Base-by-base conservation (phyloP, 495 filamentous ascomycete genomes). In the Hyaloscypha bicolor region DNA sequence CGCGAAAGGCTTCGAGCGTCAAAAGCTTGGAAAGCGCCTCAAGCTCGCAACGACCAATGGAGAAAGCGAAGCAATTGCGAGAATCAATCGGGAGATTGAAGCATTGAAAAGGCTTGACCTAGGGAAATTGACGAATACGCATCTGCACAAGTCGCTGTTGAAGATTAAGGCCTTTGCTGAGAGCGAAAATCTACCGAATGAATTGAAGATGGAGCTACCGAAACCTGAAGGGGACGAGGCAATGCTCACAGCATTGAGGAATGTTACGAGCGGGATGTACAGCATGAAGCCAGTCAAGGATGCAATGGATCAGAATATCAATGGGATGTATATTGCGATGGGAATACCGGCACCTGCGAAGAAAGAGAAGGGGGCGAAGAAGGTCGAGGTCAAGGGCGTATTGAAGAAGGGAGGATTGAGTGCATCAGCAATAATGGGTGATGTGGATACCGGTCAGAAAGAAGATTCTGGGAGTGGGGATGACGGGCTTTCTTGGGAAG, bases 1-100 rank as follows among this genome's bases (percentile, higher is more conserved):
- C 1, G 91, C 90, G 31, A 93, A 93, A 65, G 92, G 91, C 19
- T 94, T 94, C 76, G 94, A 97, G 79, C 83, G 93, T 69, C 94
- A 97, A 78, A 97, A 96, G 65, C 82, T 93, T 55, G 87, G 90
- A 35, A 88, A 93, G 62, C 80, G 93, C 42, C 80, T 90, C 29
- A 93, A 90, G 76, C 87, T 87, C 32, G 87, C 88, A 2, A 84
- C 81, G 69, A 61, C 76, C 25, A 80, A 83, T n/a, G 78, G 83
- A 11, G 12, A 60, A 3, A 37, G 21, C 19, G 80, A 81, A 22
- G 81, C 85, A 75, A 68, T 77, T 29, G 73, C 76, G 39, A 79
- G 92, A 22, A 76, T 95, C n/a, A 84, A 89, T 68, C 85, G 83
- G 58, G 94, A 97, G 78, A 82, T 93, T 52, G 79, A 85, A 32